These are phyloP conservation scores for Fonsecaea multimorphosa DNA, from an alignment of 2,329 filamentous ascomycete species.

Conservation along the genomic window DNA sequence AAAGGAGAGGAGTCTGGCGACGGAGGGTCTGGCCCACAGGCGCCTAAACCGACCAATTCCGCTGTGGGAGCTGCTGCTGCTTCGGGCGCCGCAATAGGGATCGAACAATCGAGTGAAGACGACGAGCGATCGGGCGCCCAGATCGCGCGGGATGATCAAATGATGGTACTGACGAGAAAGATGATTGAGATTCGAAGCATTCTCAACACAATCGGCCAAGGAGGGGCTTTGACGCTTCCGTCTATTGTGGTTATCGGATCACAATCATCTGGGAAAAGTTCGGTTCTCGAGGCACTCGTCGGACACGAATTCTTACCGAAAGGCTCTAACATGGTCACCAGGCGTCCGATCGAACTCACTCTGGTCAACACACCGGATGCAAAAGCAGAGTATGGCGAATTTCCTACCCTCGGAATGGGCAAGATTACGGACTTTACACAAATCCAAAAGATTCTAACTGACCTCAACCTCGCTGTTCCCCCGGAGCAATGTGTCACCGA, in stretches of 20 bases:
- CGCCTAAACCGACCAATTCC: constrained; percentile 48
- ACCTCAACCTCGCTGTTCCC: constrained; percentile 91
- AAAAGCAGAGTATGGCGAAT: constrained; percentile 90
- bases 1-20: constrained; percentile 56
- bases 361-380: constrained; percentile 92
- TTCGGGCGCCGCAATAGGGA: constrained; percentile 78
- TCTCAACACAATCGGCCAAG: constrained; percentile 89
- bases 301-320: constrained; percentile 98
- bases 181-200: constrained; percentile 99
- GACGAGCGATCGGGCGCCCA: constrained; percentile 68
- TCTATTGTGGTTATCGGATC: constrained; percentile 99
- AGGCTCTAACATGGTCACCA: constrained; percentile 98
- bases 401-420: constrained; percentile 85
- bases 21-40: constrained; percentile 50
- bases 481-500: constrained; percentile 92
- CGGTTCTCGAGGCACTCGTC: constrained; percentile 93
- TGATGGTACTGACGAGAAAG: constrained; percentile 99
- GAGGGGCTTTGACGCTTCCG: constrained; percentile 82
- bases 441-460: constrained; percentile 91
- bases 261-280: constrained; percentile 97
- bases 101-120: constrained; percentile 69
- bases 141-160: constrained; percentile 87
- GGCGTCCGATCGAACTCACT: constrained; percentile 92
- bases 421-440: constrained; percentile 90
- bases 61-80: constrained; percentile 71